Base-by-base conservation (phyloP, 495 filamentous ascomycete species). In the Barbatosphaeria neglecta region DNA sequence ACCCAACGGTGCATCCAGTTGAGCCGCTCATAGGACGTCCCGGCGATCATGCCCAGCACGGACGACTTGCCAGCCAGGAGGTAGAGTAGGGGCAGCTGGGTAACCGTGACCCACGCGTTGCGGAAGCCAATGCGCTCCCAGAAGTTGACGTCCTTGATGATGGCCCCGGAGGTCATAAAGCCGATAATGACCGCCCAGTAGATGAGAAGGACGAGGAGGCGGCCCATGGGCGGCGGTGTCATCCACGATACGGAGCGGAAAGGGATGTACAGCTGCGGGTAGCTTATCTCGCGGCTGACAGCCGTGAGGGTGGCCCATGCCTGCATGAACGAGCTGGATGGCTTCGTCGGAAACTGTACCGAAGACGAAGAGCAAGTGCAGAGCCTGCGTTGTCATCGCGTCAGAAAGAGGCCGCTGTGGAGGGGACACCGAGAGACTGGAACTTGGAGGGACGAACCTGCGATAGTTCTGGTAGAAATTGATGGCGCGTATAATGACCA, bases 1-100 rank as follows among this genome's bases (percentile, higher is more conserved):
- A 80, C 75, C 85, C 87, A 90, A 47, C 87, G 73, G 56, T 94
- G 87, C 44, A 88, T 72, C 87, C 86, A 90, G 54, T 90, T 90
- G 41, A 94, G 59, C 15, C 82, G 70, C 63, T 87, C 83, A 49
- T 92, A 80, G 45, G 80, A 81, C 27, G 73, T 76, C 4, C 85
- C 87, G 6, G 73, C 71, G 15, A 90, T 60, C 22, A 73, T 65
- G 3, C 84, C 84, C 31, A 90, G 70, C 45, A 90, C 65, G 56
- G 83, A 92, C 55, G 77, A 74, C 68, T 87, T 86, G n/a, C 81
- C 82, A 8, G 87, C 77, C 18, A 94, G 76, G 22, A 92, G 71
- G 57, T 86, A 86, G 40, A 94, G 68, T 13, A 94, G 57, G 2
- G 87, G 87, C n/a, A 94, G 57, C 61, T 94, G 88, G n/a, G 77